Evolutionary conservation across 2,329 filamentous ascomycete species (phyloP).

Genomic region (Talaromyces verruculosus): DNA sequence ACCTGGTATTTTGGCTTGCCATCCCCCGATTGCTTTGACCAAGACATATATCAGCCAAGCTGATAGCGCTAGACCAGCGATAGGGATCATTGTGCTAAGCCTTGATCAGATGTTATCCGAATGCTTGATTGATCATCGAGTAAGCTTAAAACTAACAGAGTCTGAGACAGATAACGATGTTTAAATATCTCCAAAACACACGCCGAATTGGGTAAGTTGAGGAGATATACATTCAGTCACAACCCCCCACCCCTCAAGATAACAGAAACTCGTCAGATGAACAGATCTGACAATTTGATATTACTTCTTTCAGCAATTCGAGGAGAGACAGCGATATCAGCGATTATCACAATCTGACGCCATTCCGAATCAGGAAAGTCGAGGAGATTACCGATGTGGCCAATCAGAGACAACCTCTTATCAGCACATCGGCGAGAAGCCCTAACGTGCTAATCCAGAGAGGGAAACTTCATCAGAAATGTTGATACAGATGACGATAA

Average conservation of each 20-base stretch:
- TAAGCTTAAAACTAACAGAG: neutral
- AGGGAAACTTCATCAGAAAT: neutral
- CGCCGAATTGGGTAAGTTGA: neutral
- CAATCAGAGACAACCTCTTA: conserved; percentile 13
- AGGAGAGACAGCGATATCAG: neutral
- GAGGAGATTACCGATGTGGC: neutral
- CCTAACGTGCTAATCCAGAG: neutral
- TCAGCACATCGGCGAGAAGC: neutral
- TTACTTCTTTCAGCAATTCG: neutral
- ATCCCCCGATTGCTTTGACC: conserved; percentile 8
- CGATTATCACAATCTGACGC: neutral
- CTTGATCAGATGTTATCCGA: neutral
- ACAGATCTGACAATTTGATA: neutral
- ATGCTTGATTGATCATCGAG: neutral
- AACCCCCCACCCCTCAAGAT: neutral
- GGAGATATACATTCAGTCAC: neutral
- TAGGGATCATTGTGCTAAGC: neutral
- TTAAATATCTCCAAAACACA: neutral
- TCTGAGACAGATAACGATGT: conserved; percentile 5
- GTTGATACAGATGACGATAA: neutral
- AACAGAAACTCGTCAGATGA: neutral
- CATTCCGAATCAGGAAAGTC: conserved; percentile 8
- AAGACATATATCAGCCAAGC: conserved; percentile 6
- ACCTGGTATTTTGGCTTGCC: conserved; percentile 28
- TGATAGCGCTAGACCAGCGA: neutral